A percentile compares a stretch with the other conserved stretches of the same genome.
Conservation (phyloP, 306 rosid genomes). For the Gleditsia sinensis region DNA sequence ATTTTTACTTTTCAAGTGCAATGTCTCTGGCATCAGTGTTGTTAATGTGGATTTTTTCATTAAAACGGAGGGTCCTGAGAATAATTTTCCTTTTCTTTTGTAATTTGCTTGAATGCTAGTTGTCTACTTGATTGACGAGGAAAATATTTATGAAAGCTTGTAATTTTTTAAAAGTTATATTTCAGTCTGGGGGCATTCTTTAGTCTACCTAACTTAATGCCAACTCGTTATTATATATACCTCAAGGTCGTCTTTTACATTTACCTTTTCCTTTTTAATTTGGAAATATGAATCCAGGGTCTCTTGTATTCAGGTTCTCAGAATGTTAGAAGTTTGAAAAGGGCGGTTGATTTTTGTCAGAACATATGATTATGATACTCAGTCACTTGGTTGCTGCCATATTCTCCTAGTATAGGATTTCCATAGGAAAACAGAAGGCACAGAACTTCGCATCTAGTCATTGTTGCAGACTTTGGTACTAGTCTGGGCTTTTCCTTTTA, state of each 20-base stretch:
- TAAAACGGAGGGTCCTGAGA: not conserved
- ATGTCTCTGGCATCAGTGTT: slow-evolving; percentile 17
- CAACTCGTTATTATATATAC: slow-evolving; percentile 29
- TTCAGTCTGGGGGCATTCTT: slow-evolving; percentile 24
- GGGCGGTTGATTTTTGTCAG: slow-evolving; percentile 8
- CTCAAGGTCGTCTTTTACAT: slow-evolving; percentile 1
- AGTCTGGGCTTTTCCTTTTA: not conserved
- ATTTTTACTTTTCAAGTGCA: slow-evolving; percentile 25
- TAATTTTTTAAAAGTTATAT: slow-evolving; percentile 18
- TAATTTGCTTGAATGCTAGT: slow-evolving; percentile 29
- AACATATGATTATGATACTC: not conserved
- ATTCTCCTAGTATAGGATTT: slow-evolving; percentile 14
- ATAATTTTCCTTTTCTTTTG: slow-evolving; percentile 23
- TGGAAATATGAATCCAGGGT: slow-evolving; percentile 26
- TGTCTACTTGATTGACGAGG: slow-evolving; percentile 43
- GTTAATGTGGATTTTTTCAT: not conserved
- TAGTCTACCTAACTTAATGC: slow-evolving; percentile 10
- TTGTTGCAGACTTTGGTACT: not conserved
- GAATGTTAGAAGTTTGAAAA: slow-evolving; percentile 32
- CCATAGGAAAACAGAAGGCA: not conserved
- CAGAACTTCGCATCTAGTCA: not conserved
- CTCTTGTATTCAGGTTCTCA: slow-evolving; percentile 27
- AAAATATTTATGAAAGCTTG: slow-evolving; percentile 28
- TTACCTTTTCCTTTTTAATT: slow-evolving; percentile 27
- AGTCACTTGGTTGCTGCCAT: slow-evolving; percentile 34